phyloP scores from a whole-genome alignment of 2,329 filamentous ascomycete species.

The Diaporthe sp. region DNA sequence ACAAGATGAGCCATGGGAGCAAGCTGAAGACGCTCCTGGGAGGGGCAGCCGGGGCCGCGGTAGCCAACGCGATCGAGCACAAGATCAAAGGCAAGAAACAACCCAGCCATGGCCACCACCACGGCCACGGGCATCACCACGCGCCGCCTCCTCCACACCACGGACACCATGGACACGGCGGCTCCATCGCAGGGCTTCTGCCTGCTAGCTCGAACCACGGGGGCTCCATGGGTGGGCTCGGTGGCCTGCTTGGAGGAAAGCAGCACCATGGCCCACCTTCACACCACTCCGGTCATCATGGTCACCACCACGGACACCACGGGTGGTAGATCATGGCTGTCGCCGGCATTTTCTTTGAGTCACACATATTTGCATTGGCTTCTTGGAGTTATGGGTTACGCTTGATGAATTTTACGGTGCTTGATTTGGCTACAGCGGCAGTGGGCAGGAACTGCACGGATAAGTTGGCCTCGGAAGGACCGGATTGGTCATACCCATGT shows the following conservation, averaged over 20 bases:
- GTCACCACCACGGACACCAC: constrained; percentile 4
- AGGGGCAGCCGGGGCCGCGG: constrained; percentile 66
- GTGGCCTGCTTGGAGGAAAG: not conserved
- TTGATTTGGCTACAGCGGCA: not conserved
- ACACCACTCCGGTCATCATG: not conserved
- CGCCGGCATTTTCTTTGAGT: not conserved
- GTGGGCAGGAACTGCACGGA: not conserved
- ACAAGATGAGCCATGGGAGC: constrained; percentile 66
- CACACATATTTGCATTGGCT: not conserved
- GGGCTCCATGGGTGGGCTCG: not conserved
- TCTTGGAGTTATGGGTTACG: not conserved
- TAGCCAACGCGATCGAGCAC: constrained; percentile 65
- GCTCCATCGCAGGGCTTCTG: not conserved
- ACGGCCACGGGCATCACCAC: constrained; percentile 31
- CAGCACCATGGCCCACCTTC: not conserved
- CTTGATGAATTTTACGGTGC: not conserved
- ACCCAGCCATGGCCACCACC: constrained; percentile 35
- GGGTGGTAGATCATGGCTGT: not conserved
- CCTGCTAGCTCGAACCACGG: not conserved
- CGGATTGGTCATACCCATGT: constrained; percentile 12
- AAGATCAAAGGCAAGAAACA: constrained; percentile 52
- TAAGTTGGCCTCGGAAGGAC: not conserved
- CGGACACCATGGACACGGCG: constrained; percentile 34
- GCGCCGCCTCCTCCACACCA: constrained; percentile 17
- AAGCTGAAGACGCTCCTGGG: constrained; percentile 66